Evolutionary conservation across 2,329 filamentous ascomycete species (phyloP), one percentile per base, ranked within the genome.

Genomic region (Phaeosphaeriaceae sp.): DNA sequence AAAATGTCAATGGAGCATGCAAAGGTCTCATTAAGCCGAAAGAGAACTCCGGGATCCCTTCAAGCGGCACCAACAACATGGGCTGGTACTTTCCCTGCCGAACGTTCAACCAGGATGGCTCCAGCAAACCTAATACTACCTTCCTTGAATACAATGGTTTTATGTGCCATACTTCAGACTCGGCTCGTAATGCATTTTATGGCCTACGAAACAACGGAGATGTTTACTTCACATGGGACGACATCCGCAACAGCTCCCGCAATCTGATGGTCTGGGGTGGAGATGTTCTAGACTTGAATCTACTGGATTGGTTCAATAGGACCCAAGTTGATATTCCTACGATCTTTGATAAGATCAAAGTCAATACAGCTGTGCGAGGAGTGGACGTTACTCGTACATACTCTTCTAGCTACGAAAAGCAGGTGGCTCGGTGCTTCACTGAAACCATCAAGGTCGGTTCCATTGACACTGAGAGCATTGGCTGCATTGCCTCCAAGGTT

Each of bases 11-110:
- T 64, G 95, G 94, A 39, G 89, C 89, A 55, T 99, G 94, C 82
- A 99, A 97, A 77, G 89, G 83, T 8, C 76, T 97, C 48, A 96
- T 99, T 69, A 96, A 85, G 1, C 74, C 81, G 6, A 84, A 88
- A 1, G 70, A 81, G 1, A 79, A 79, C 46, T 95, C 92, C 0
- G 87, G 91, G 62, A 86, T 99, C 7, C 91, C 92, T 1, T 89
- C 88, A 5, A 87, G 96, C 68, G 75, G 73, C 20, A 76, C 87
- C 43, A 60, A 58, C 23, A 86, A 96, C 48, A 77, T 99, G 54
- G 94, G 88, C 1, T 99, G 94, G 93, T 99, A 99, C 72, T 97
- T 97, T 70, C 94, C 94, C 2, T 99, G 94, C 79, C 87, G 82
- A 4, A 81, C 89, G 1, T 95, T 92, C 80, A 95, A 95, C 60